A percentile compares a stretch with the other conserved stretches of the same genome.
phyloP scores from a whole-genome alignment of 352 stramenopile genomes.

The Globisporangium nunn region DNA sequence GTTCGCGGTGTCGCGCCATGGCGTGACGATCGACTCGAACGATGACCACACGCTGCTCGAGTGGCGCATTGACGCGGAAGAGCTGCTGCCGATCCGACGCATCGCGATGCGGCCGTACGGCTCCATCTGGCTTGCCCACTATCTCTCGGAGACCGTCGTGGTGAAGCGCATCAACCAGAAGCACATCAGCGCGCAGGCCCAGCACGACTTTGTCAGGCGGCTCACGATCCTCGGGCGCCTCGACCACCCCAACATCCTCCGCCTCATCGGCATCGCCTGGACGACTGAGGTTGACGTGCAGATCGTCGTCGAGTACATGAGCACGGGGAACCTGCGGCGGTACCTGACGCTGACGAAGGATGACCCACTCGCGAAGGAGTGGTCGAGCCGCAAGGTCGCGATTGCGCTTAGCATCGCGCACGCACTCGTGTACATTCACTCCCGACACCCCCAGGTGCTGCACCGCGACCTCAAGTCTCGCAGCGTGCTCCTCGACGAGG shows the following conservation, averaged over 20 bases:
- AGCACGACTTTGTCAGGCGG: constrained; percentile 46
- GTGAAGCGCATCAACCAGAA: constrained; percentile 19
- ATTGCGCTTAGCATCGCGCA: constrained; percentile 59
- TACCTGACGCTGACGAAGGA: constrained; percentile 32
- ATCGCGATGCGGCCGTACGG: constrained; percentile 14
- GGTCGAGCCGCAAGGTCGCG: constrained; percentile 44
- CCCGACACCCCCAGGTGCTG: constrained; percentile 39
- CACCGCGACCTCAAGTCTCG: constrained; percentile 69
- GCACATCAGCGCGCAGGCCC: constrained; percentile 14
- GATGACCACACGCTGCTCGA: constrained; percentile 10
- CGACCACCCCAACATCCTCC: constrained; percentile 70
- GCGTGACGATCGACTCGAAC: constrained; percentile 12
- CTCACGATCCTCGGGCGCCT: constrained; percentile 58
- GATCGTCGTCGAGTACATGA: constrained; percentile 73
- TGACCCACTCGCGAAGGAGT: constrained; percentile 22
- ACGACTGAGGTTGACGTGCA: constrained; percentile 39
- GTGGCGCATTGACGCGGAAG: constrained; percentile 12
- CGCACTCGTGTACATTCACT: constrained; percentile 61
- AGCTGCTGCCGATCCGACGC: constrained; percentile 12
- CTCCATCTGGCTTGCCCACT: constrained; percentile 15
- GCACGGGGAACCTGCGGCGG: constrained; percentile 46
- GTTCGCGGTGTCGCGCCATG: constrained; percentile 7
- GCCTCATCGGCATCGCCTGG: constrained; percentile 77
- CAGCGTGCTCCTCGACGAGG: constrained; percentile 53
- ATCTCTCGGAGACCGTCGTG: constrained; percentile 10